phyloP scores from a whole-genome alignment of 768 basidiomycete species.

The Calocybe cyanea region DNA sequence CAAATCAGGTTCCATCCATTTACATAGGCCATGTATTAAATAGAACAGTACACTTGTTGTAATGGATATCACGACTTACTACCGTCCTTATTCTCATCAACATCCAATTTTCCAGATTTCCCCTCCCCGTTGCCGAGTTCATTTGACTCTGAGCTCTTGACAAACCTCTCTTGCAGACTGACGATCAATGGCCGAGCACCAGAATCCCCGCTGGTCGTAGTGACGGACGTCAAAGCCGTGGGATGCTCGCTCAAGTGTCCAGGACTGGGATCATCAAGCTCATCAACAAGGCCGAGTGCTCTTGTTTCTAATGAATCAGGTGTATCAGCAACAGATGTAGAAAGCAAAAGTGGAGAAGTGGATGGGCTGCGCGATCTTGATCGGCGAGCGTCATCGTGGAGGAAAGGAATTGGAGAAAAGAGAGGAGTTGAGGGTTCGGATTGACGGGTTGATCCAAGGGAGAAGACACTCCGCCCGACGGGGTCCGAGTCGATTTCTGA shows the following conservation, averaged over 20 bases:
- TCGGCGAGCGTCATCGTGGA: constrained; percentile 78
- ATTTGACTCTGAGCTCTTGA: constrained; percentile 41
- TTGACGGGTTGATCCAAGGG: constrained; percentile 42
- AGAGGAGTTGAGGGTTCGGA: constrained; percentile 73
- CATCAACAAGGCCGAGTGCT: constrained; percentile 76
- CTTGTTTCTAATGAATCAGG: constrained; percentile 40
- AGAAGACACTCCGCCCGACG: constrained; percentile 35
- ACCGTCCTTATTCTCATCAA: constrained; percentile 57
- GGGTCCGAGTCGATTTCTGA: constrained; percentile 35
- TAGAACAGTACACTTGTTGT: too few relatives aligned
- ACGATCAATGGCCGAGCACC: constrained; percentile 45
- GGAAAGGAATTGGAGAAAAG: constrained; percentile 85
- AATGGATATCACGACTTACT: constrained; percentile 25
- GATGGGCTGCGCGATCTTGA: constrained; percentile 79
- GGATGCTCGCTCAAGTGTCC: constrained; percentile 84
- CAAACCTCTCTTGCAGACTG: constrained; percentile 61
- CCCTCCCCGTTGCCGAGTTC: constrained; percentile 29
- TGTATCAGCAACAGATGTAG: constrained; percentile 28
- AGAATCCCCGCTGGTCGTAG: constrained; percentile 31
- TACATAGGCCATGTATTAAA: too few relatives aligned
- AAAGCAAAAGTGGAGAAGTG: constrained; percentile 64
- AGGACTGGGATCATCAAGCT: constrained; percentile 79
- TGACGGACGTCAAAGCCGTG: constrained; percentile 64
- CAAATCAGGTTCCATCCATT: too few relatives aligned
- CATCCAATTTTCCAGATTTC: constrained; percentile 33